These are phyloP conservation scores for Lentithecium fluviatile DNA, from an alignment of 495 filamentous ascomycete genomes.

Conservation along the genomic window DNA sequence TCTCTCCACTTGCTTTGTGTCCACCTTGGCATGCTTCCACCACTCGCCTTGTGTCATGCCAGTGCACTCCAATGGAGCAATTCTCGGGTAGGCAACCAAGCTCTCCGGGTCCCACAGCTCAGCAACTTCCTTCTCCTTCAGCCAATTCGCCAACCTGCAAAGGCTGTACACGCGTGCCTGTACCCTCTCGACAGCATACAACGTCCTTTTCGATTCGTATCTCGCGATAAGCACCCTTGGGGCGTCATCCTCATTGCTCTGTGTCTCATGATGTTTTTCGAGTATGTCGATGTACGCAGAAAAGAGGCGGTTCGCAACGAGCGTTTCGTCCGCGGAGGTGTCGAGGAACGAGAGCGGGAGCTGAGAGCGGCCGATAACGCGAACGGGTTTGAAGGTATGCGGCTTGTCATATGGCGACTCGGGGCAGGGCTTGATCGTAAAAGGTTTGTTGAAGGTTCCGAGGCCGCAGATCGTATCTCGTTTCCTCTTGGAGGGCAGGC, in stretches of 20 bases:
- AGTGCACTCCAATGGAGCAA: not conserved
- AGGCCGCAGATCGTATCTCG: constrained; percentile 26
- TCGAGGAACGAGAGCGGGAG: constrained; percentile 44
- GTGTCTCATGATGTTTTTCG: constrained; percentile 25
- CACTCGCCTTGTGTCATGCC: constrained; percentile 10
- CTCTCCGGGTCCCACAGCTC: constrained; percentile 30
- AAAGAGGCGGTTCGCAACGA: constrained; percentile 37
- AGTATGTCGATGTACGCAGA: constrained; percentile 37
- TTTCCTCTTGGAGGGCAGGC: constrained; percentile 29
- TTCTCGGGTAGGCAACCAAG: constrained; percentile 1
- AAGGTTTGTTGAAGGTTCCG: constrained; percentile 18
- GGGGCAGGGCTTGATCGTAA: constrained; percentile 29
- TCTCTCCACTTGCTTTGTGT: constrained; percentile 9
- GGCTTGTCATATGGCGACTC: constrained; percentile 27
- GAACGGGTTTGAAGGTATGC: constrained; percentile 33
- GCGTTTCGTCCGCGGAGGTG: constrained; percentile 8
- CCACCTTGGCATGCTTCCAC: constrained; percentile 29
- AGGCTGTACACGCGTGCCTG: constrained; percentile 64
- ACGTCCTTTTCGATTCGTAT: constrained; percentile 54
- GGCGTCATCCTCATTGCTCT: constrained; percentile 3
- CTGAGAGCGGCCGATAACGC: constrained; percentile 36
- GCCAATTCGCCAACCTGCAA: constrained; percentile 66
- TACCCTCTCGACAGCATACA: constrained; percentile 75
- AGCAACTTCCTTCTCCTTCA: constrained; percentile 51
- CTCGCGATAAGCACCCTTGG: constrained; percentile 63